Evolutionary conservation across 148 eudicot species (phyloP).

Genomic region (Cornus kousa): DNA sequence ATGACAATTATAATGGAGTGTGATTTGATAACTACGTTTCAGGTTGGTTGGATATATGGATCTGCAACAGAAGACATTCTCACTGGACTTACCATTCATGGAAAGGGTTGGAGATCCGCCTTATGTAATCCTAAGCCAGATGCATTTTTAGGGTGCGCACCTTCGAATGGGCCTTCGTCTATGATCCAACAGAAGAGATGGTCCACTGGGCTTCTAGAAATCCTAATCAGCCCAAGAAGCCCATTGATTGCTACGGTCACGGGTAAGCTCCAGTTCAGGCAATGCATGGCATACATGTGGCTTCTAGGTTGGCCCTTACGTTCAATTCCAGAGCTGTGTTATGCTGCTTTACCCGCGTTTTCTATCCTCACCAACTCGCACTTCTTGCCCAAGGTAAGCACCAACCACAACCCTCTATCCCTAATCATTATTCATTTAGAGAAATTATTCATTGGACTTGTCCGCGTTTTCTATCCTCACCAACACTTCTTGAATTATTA

Average conservation of each 20-base stretch:
- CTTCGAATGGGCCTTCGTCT: conserved; percentile 18
- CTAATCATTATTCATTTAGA: too few relatives aligned
- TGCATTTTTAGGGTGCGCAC: conserved; percentile 34
- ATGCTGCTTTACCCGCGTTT: conserved; percentile 35
- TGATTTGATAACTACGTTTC: neutral
- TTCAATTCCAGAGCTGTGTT: conserved; percentile 32
- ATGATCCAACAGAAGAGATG: conserved; percentile 41
- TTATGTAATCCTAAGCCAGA: conserved; percentile 6
- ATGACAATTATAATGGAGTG: too few relatives aligned
- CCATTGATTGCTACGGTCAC: conserved; percentile 16
- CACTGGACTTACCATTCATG: conserved; percentile 34
- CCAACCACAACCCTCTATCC: too few relatives aligned
- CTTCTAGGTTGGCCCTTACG: conserved; percentile 19
- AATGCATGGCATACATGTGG: conserved; percentile 30
- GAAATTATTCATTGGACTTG: too few relatives aligned
- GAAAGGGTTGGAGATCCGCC: conserved; percentile 30
- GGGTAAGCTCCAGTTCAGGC: conserved; percentile 25
- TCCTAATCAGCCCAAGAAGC: conserved; percentile 10
- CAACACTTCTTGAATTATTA: too few relatives aligned
- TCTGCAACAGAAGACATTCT: conserved; percentile 31
- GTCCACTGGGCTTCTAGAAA: conserved; percentile 37
- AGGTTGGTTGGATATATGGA: conserved; percentile 43
- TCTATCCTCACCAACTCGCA: conserved; percentile 26
- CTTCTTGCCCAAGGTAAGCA: conserved; percentile 31
- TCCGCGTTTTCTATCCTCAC: too few relatives aligned